A percentile compares a stretch with the other conserved stretches of the same genome.
Evolutionary conservation across 495 filamentous ascomycete species (phyloP).

Genomic region (Podospora didyma): DNA sequence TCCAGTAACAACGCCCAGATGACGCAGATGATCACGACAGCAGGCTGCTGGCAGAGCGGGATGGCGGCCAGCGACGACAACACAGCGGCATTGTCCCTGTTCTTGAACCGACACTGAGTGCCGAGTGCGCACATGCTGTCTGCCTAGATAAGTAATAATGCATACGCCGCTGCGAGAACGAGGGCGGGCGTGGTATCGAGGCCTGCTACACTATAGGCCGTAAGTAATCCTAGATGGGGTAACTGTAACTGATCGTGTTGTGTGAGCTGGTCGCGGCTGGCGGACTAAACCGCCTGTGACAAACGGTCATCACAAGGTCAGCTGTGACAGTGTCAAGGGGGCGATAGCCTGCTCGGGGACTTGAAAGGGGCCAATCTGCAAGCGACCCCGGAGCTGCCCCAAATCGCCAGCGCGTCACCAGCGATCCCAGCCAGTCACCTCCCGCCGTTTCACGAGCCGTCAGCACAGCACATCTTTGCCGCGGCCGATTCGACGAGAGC

Average conservation of each 20-base stretch:
- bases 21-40: not conserved
- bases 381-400: not conserved
- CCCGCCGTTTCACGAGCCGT: slow-evolving; percentile 15
- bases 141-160: too few relatives aligned
- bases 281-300: slow-evolving; percentile 18
- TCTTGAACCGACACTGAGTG: too few relatives aligned
- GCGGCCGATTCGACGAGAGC: slow-evolving; percentile 26
- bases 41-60: not conserved
- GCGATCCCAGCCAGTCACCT: slow-evolving; percentile 18
- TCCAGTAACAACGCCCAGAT: not conserved
- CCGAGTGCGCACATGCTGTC: too few relatives aligned
- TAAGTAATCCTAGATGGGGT: too few relatives aligned
- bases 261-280: slow-evolving; percentile 22
- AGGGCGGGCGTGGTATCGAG: slow-evolving; percentile 11
- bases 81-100: too few relatives aligned
- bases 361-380: slow-evolving; percentile 4
- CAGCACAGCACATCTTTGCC: slow-evolving; percentile 23
- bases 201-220: not conserved
- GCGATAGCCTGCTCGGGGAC: too few relatives aligned
- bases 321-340: slow-evolving; percentile 15
- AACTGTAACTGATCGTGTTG: too few relatives aligned
- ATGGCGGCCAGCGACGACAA: too few relatives aligned
- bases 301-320: slow-evolving; percentile 31
- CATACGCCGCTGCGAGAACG: not conserved
- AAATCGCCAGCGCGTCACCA: slow-evolving; percentile 6